Evolutionary conservation across 2,329 filamentous ascomycete species (phyloP).

Genomic region (Diplodia scrobiculata): DNA sequence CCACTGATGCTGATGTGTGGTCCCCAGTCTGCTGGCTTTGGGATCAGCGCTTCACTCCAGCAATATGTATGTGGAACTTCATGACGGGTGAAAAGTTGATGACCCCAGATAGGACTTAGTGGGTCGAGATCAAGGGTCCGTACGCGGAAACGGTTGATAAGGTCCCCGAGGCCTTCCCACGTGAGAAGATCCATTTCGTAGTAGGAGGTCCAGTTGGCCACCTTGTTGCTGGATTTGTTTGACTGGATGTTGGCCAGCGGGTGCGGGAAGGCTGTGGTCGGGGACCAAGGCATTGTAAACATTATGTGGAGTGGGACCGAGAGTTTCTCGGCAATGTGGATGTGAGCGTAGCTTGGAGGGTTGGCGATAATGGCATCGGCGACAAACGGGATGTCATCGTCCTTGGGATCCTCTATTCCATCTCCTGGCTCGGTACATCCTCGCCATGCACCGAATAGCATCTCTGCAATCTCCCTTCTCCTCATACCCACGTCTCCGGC

Average conservation of each 20-base stretch:
- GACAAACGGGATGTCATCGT: constrained; percentile 64
- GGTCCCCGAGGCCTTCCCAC: constrained; percentile 66
- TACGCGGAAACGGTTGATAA: constrained; percentile 73
- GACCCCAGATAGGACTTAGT: constrained; percentile 75
- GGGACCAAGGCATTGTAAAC: constrained; percentile 85
- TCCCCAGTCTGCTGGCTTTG: constrained; percentile 70
- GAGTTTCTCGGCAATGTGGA: constrained; percentile 74
- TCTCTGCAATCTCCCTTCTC: constrained; percentile 71
- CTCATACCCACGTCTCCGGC: constrained; percentile 71
- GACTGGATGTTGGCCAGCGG: constrained; percentile 74
- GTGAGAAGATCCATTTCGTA: constrained; percentile 69
- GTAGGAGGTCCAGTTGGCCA: constrained; percentile 75
- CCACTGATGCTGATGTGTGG: constrained; percentile 73
- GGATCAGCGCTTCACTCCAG: constrained; percentile 63
- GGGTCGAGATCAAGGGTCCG: constrained; percentile 71
- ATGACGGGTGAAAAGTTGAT: constrained; percentile 69
- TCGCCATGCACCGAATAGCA: constrained; percentile 82
- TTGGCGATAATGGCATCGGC: constrained; percentile 82
- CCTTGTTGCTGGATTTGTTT: constrained; percentile 69
- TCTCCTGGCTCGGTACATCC: constrained; percentile 64
- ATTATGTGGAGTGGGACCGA: constrained; percentile 79
- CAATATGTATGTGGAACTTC: constrained; percentile 73
- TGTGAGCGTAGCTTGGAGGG: constrained; percentile 74
- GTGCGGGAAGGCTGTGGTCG: constrained; percentile 74
- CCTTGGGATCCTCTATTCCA: not conserved